Conservation (phyloP, 805 yeast genomes). For the Blastobotrys attinorum region DNA sequence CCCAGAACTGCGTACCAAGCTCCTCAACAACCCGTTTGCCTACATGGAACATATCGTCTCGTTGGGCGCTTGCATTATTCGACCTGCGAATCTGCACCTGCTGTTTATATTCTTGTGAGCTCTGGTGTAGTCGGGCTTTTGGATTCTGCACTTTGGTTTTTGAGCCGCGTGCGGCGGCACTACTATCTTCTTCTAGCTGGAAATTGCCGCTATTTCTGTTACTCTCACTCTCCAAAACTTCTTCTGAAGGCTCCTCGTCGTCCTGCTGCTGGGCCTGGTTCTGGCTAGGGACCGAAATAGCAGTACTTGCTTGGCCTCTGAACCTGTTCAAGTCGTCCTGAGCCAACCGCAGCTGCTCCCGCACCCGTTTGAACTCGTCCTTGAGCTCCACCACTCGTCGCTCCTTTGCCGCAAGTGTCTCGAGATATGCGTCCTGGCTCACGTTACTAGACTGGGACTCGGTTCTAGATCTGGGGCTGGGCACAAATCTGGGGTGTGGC, state of each 20-base stretch:
- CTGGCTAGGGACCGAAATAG: not conserved
- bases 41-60: conserved; percentile 23
- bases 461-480: not conserved
- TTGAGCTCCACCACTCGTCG: conserved; percentile 31
- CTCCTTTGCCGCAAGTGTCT: conserved; percentile 33
- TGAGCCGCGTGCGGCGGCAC: no score
- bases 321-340: conserved; percentile 28
- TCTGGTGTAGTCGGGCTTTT: not conserved
- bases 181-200: no score
- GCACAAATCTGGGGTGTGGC: not conserved
- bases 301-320: conserved; percentile 19
- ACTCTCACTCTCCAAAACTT: not conserved
- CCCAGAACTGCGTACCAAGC: conserved; percentile 29
- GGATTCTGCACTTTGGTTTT: not conserved
- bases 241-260: not conserved
- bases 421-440: conserved; percentile 19
- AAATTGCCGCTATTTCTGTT: no score
- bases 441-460: not conserved
- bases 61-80: conserved; percentile 9
- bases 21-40: conserved; percentile 29
- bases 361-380: conserved; percentile 23
- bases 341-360: conserved; percentile 28
- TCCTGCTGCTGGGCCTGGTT: not conserved
- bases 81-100: not conserved
- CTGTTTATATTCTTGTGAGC: not conserved